phyloP scores from a whole-genome alignment of 768 basidiomycete genomes.

The Lactarius sanguifluus region DNA sequence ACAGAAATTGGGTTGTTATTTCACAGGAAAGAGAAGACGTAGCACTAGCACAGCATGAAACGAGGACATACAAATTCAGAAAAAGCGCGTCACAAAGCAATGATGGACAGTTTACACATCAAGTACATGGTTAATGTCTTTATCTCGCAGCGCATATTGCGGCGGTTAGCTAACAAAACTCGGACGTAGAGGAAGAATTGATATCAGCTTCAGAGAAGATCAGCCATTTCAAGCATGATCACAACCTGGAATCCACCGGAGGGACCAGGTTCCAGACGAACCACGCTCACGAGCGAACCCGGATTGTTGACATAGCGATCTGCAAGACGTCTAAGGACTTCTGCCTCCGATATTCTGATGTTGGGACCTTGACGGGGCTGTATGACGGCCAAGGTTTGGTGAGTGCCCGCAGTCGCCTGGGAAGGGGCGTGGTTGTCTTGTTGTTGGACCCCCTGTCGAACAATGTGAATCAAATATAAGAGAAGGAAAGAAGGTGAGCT shows the following conservation, averaged over 20 bases:
- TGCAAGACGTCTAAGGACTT: slow-evolving; percentile 1
- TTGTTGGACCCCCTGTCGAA: background rate
- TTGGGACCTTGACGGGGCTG: background rate
- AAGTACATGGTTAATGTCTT: background rate
- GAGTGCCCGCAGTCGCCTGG: background rate
- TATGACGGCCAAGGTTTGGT: background rate
- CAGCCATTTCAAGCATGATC: background rate
- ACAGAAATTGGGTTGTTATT: background rate
- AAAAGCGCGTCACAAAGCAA: background rate
- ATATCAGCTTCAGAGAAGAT: background rate
- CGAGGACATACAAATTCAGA: background rate
- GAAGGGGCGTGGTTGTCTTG: background rate
- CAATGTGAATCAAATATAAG: background rate
- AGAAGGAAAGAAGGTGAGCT: background rate
- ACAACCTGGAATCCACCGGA: background rate
- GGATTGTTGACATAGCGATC: slow-evolving; percentile 1
- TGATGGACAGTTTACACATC: background rate
- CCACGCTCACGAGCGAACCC: background rate
- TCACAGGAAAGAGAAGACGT: background rate
- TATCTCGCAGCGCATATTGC: background rate
- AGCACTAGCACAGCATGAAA: background rate
- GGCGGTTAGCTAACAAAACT: background rate
- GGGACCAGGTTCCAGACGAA: background rate
- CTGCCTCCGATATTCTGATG: background rate
- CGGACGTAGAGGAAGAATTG: background rate